A percentile compares a stretch with the other conserved stretches of the same genome.
Evolutionary conservation across 2,329 filamentous ascomycete species (phyloP).

Genomic region (Pseudopyrenochaeta lycopersici): DNA sequence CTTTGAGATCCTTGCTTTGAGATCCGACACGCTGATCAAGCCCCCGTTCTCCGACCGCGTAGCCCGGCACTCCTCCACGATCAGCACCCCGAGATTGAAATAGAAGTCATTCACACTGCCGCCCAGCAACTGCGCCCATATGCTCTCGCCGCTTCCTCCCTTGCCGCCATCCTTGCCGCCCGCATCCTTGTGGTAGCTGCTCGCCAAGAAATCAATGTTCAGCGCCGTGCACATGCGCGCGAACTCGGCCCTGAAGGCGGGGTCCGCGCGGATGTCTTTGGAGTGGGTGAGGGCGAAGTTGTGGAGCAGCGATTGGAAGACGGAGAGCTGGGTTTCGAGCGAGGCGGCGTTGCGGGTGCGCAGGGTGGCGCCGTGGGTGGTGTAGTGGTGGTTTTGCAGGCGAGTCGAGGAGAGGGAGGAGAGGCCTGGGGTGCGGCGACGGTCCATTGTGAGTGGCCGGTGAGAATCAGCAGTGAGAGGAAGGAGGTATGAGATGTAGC

Average conservation of each 20-base stretch:
- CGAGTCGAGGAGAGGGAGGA: conserved; percentile 68
- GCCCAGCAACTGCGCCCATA: conserved; percentile 93
- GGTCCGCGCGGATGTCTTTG: conserved; percentile 94
- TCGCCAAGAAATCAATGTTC: conserved; percentile 89
- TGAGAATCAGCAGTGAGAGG: not conserved
- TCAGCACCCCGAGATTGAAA: conserved; percentile 93
- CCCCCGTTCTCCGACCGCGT: conserved; percentile 93
- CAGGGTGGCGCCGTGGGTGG: conserved; percentile 86
- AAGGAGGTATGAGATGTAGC: not conserved
- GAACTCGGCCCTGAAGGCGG: conserved; percentile 94
- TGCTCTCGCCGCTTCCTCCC: conserved; percentile 66
- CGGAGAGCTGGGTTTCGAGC: conserved; percentile 89
- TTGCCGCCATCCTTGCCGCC: conserved; percentile 33
- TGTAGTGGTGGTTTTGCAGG: conserved; percentile 87
- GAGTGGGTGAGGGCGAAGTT: conserved; percentile 95
- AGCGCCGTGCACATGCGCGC: conserved; percentile 98
- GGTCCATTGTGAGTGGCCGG: conserved; percentile 47
- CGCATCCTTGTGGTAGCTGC: conserved; percentile 58
- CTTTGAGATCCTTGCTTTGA: conserved; percentile 76
- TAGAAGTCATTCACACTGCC: conserved; percentile 97
- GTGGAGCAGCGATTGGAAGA: conserved; percentile 94
- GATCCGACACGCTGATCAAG: conserved; percentile 83
- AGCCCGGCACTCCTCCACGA: conserved; percentile 89
- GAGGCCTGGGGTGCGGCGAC: conserved; percentile 84
- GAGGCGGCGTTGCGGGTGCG: conserved; percentile 84